Evolutionary conservation across 2,329 filamentous ascomycete genomes (phyloP).

Genomic region (Rutstroemia sp.): DNA sequence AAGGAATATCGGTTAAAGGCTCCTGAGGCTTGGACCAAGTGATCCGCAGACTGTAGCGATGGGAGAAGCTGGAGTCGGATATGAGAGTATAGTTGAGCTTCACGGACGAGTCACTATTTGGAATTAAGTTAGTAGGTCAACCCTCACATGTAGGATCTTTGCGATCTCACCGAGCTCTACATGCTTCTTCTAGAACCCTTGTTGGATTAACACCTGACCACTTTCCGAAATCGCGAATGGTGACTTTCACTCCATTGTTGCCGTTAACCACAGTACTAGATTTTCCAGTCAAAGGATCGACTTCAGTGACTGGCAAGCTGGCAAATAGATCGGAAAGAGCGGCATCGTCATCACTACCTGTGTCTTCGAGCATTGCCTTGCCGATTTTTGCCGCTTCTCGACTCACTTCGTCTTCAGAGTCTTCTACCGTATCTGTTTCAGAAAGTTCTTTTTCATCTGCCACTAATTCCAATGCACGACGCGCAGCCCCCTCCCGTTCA

Average conservation of each 20-base stretch:
- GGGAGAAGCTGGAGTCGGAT: conserved; percentile 67
- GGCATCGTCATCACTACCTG: conserved; percentile 44
- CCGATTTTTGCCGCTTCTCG: conserved; percentile 52
- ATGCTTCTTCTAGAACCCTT: conserved; percentile 78
- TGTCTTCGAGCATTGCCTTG: conserved; percentile 49
- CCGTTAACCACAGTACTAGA: conserved; percentile 47
- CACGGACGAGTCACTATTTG: conserved; percentile 57
- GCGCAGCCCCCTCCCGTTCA: conserved; percentile 52
- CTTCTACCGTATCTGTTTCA: conserved; percentile 28
- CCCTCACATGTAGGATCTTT: not conserved
- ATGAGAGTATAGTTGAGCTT: conserved; percentile 61
- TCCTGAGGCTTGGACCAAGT: conserved; percentile 72
- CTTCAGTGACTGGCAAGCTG: conserved; percentile 52
- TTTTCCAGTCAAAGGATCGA: conserved; percentile 51
- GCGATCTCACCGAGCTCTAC: conserved; percentile 58
- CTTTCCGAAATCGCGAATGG: conserved; percentile 77
- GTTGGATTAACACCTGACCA: conserved; percentile 69
- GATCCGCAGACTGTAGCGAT: conserved; percentile 67
- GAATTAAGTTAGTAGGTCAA: conserved; percentile 1
- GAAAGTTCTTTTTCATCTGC: conserved; percentile 21
- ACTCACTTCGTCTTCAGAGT: conserved; percentile 39
- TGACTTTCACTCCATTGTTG: conserved; percentile 46
- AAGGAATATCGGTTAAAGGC: conserved; percentile 31
- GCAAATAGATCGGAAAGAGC: conserved; percentile 50
- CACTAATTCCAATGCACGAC: conserved; percentile 29